Percentiles rank a stretch among this genome's conserved stretches.
Conservation (phyloP, 225 moss, liverwort and hornwort genomes). For the Lunularia cruciata region DNA sequence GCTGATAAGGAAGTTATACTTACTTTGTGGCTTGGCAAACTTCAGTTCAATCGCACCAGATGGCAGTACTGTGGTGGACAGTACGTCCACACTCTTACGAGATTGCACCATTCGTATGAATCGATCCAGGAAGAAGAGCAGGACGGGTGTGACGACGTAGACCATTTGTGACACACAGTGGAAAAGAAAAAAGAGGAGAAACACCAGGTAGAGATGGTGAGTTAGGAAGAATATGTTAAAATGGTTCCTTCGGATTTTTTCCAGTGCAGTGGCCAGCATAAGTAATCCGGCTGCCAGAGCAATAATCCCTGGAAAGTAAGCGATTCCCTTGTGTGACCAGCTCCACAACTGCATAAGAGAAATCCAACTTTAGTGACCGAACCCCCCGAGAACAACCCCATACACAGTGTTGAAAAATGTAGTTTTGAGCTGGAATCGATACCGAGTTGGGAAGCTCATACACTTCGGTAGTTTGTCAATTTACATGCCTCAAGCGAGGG, state of each 20-base stretch:
- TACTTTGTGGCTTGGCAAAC: slow-evolving; percentile 42
- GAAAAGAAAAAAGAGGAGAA: slow-evolving; percentile 53
- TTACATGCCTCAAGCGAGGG: no score
- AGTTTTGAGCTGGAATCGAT: no score
- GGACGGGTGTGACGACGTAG: slow-evolving; percentile 50
- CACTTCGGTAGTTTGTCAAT: no score
- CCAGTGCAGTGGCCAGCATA: slow-evolving; percentile 56
- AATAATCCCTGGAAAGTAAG: slow-evolving; percentile 57
- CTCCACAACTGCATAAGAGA: background rate
- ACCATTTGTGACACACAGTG: slow-evolving; percentile 50
- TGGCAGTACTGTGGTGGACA: slow-evolving; percentile 39
- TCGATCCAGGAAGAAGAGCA: slow-evolving; percentile 81
- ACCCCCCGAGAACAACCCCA: background rate
- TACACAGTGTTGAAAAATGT: no score
- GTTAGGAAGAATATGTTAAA: slow-evolving; percentile 57
- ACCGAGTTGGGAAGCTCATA: no score
- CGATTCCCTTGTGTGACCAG: slow-evolving; percentile 37
- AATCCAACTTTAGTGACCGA: background rate
- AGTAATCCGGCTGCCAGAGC: slow-evolving; percentile 43
- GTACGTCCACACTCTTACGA: slow-evolving; percentile 40
- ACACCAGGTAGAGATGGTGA: slow-evolving; percentile 64
- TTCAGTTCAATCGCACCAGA: slow-evolving; percentile 63
- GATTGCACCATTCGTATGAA: slow-evolving; percentile 76
- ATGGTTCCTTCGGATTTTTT: slow-evolving; percentile 40
- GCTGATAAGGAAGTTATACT: no score